Percentiles rank a stretch among this genome's conserved stretches.
phyloP scores from a whole-genome alignment of 352 stramenopile genomes.

The Hyaloperonospora arabidopsidis region DNA sequence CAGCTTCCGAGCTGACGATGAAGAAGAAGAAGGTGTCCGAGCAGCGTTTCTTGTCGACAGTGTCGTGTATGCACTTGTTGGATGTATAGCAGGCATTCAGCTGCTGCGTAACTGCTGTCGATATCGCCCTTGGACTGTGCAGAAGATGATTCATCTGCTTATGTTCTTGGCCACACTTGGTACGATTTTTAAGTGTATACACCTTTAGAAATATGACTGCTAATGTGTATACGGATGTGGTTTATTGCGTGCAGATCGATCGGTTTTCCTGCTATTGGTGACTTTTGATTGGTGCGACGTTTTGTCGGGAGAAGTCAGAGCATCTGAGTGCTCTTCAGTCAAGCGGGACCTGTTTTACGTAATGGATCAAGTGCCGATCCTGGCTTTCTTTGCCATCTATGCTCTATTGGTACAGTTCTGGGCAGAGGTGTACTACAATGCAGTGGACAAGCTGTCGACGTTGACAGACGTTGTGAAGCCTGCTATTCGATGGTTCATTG shows the following conservation, averaged over 20 bases:
- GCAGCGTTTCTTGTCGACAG: slow-evolving; percentile 60
- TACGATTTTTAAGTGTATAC: neutral
- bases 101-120: slow-evolving; percentile 77
- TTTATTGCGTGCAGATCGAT: slow-evolving; percentile 34
- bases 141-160: slow-evolving; percentile 84
- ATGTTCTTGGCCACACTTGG: slow-evolving; percentile 26
- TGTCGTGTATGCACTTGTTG: slow-evolving; percentile 62
- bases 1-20: slow-evolving; percentile 12
- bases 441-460: slow-evolving; percentile 60
- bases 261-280: slow-evolving; percentile 65
- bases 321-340: slow-evolving; percentile 41
- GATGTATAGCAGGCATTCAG: slow-evolving; percentile 47
- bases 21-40: slow-evolving; percentile 43
- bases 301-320: slow-evolving; percentile 54
- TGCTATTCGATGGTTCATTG: slow-evolving; percentile 52
- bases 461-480: slow-evolving; percentile 65
- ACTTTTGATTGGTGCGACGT: slow-evolving; percentile 78
- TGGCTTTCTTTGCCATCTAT: slow-evolving; percentile 79
- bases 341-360: slow-evolving; percentile 84
- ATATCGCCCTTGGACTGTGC: slow-evolving; percentile 78
- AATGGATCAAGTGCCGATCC: slow-evolving; percentile 71
- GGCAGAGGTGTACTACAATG: slow-evolving; percentile 87
- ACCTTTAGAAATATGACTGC: neutral
- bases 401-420: slow-evolving; percentile 81
- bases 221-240: neutral